Base-by-base conservation (phyloP, 2,329 filamentous ascomycete species). In the Beauveria asiatica region DNA sequence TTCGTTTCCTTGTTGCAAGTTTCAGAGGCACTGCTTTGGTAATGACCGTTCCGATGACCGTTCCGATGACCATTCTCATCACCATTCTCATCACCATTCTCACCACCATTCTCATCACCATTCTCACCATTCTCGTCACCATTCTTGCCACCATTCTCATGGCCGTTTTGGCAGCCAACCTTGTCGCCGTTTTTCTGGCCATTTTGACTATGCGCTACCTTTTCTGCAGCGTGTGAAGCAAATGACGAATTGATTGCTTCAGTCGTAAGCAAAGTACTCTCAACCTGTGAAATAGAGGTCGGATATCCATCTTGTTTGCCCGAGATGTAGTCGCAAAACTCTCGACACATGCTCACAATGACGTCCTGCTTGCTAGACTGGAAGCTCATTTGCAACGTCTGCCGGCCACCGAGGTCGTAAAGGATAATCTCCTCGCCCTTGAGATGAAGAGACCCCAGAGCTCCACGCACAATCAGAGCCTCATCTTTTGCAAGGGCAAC, bases 331-430 rank as follows among this genome's bases (percentile, higher is more conserved):
- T 42, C 56, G 17, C 45, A n/a, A 51, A 58, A 58, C 7, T 51
- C 56, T 49, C 10, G 33, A 23, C 56, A 58, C 56, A 58, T 58
- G 33, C 9, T 37, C 21, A n/a, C 16, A 37, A 58, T 50, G 9
- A 23, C 39, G 27, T 58, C 45, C 9, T 58, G 33, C 46, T 58
- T 58, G 21, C 16, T 21, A 33, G 56, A 58, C 23, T 58, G 56
- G 10, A 58, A 50, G 23, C 3, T 25, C 9, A 41, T 50, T 13
- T 30, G 45, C 13, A 39, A 51, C 5, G 56, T 44, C 46, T 58
- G 33, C 1, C 46, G 33, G 3, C 56, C 56, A 6, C 17, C 13
- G 46, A 27, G 13, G 42, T 58, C 33, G 25, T 30, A 58, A 21
- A 51, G 37, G 16, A n/a, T 21, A 9, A 58, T 58, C 33, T 50